Evolutionary conservation across 2,329 filamentous ascomycete genomes (phyloP).

Genomic region (Escovopsis weberi): DNA sequence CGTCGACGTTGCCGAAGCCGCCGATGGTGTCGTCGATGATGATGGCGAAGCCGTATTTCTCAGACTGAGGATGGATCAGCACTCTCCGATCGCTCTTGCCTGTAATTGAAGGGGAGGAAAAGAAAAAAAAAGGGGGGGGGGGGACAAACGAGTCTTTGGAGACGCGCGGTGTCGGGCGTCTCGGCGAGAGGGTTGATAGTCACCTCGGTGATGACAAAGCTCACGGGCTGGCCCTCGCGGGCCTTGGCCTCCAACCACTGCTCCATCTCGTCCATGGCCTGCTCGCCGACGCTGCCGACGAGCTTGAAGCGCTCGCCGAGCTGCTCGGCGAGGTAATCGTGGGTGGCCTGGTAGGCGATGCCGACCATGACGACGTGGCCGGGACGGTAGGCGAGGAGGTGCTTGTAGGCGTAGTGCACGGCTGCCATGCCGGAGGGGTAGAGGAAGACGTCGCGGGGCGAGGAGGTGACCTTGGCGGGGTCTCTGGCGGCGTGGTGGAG

Average conservation of each 20-base stretch:
- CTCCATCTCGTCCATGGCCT: slow-evolving; percentile 30
- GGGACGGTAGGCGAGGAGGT: slow-evolving; percentile 20
- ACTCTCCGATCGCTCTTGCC: too few relatives aligned
- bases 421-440: slow-evolving; percentile 41
- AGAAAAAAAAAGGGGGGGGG: too few relatives aligned
- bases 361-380: slow-evolving; percentile 31
- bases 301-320: slow-evolving; percentile 29
- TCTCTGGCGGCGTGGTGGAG: slow-evolving; percentile 26
- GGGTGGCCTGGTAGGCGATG: slow-evolving; percentile 36
- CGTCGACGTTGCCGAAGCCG: slow-evolving; percentile 34
- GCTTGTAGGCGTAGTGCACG: slow-evolving; percentile 28
- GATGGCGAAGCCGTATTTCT: slow-evolving; percentile 30
- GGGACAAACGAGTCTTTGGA: slow-evolving; percentile 23
- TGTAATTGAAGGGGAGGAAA: neutral
- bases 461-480: slow-evolving; percentile 11
- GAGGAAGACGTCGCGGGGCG: slow-evolving; percentile 31
- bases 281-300: slow-evolving; percentile 27
- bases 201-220: slow-evolving; percentile 33
- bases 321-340: slow-evolving; percentile 32
- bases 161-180: slow-evolving; percentile 18
- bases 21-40: slow-evolving; percentile 34
- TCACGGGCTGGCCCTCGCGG: slow-evolving; percentile 22
- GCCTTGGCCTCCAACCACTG: slow-evolving; percentile 26
- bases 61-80: slow-evolving; percentile 12
- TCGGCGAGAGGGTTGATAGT: slow-evolving; percentile 23